Evolutionary conservation across 352 stramenopile genomes (phyloP), one percentile per base, ranked within the genome.

Genomic region (Globisporangium cylindrosporum): DNA sequence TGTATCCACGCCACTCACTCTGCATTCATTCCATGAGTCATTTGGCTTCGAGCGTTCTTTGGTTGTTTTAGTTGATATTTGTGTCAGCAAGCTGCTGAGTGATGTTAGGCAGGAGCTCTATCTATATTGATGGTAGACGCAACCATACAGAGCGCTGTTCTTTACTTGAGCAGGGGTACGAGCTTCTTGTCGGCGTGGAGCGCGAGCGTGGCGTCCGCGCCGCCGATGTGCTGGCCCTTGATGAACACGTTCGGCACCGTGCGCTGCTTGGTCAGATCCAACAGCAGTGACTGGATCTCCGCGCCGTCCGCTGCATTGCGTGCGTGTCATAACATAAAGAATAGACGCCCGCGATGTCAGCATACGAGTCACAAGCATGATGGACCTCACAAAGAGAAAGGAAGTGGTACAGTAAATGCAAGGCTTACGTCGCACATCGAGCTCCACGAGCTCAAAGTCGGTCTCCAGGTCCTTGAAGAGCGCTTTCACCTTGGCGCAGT

Each of bases 191-290:
- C 73, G 18, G 76, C 74, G 68, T 93, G 80, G 53, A 93, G 79
- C 20, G 48, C 70, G 67, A 89, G 70, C 10, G 83, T 75, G 14
- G 75, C 72, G 73, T 99, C 96, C 67, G 97, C 98, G 64, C 97
- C 97, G 72, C 97, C 97, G 65, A 99, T 86, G 86, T 98, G 93
- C 72, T 98, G 82, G 67, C 96, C 96, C 56, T 97, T 97, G 71
- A 99, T 95, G 80, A 99, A 99, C 38, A 99, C 95, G 81, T 99
- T 99, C 1, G 98, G 97, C 54, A 99, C 97, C 1, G 95, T 99
- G 73, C 90, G 86, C 73, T 99, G 96, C 61, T 94, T 95, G 49
- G 96, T 99, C 56, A 99, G 80, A 8, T 93, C 73, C 34, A 91
- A 67, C 49, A 99, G 83, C 29, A 92, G 84, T 41, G 59, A 71